phyloP scores from a whole-genome alignment of 2,329 filamentous ascomycete genomes.

The Verticillium nubilum region DNA sequence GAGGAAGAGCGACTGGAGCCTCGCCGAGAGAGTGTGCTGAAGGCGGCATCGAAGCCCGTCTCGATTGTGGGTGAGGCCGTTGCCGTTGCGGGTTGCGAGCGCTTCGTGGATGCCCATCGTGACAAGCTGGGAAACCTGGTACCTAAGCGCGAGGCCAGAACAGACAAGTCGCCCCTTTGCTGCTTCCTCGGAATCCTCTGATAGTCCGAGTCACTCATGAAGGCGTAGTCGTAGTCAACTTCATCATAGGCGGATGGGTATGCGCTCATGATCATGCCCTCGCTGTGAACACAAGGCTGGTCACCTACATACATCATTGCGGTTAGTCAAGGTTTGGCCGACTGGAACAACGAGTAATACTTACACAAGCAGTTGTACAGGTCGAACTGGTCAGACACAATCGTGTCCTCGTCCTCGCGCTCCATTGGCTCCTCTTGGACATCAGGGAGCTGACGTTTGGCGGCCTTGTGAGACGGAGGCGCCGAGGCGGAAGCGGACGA shows the following conservation, averaged over 20 bases:
- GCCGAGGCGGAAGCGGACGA: constrained; percentile 1
- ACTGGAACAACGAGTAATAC: constrained; percentile 25
- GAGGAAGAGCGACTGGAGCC: constrained; percentile 76
- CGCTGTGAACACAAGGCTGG: constrained; percentile 53
- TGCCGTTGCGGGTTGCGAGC: constrained; percentile 30
- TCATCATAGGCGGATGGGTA: constrained; percentile 36
- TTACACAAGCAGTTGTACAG: constrained; percentile 70
- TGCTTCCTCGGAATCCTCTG: constrained; percentile 45
- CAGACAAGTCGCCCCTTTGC: constrained; percentile 47
- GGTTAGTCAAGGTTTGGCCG: constrained; percentile 11
- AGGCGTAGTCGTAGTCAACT: constrained; percentile 61
- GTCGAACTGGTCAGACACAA: constrained; percentile 35
- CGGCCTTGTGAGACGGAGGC: constrained; percentile 22
- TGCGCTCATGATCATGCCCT: constrained; percentile 33
- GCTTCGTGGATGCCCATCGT: constrained; percentile 43
- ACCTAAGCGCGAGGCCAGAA: constrained; percentile 60
- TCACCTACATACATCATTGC: constrained; percentile 43
- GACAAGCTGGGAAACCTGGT: constrained; percentile 51
- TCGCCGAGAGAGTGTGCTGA: constrained; percentile 53
- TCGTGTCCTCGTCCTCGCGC: constrained; percentile 54
- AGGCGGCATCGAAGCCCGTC: constrained; percentile 70
- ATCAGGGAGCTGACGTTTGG: constrained; percentile 68
- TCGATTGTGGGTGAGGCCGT: constrained; percentile 64
- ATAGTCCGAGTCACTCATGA: constrained; percentile 60
- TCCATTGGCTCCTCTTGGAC: constrained; percentile 80